A percentile compares a stretch with the other conserved stretches of the same genome.
These are phyloP conservation scores for Pulveroboletus sp. DNA, from an alignment of 768 basidiomycete genomes.

Conservation along the genomic window DNA sequence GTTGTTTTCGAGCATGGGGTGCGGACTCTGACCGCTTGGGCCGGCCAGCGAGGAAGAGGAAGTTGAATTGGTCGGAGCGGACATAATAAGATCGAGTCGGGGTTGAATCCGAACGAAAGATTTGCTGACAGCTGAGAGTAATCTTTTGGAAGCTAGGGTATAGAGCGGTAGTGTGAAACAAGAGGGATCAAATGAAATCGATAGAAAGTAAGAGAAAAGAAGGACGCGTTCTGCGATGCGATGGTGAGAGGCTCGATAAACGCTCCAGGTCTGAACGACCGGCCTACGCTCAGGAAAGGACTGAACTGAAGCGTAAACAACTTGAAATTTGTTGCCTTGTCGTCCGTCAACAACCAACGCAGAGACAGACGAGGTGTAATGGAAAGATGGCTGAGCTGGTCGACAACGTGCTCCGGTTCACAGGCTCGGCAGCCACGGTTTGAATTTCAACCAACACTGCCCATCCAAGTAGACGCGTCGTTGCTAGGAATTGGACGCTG, in stretches of 20 bases:
- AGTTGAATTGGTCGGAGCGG: slow-evolving; percentile 46
- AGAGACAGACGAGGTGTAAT: slow-evolving; percentile 20
- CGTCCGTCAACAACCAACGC: slow-evolving; percentile 35
- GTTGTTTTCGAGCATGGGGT: slow-evolving; percentile 50
- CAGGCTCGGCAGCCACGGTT: slow-evolving; percentile 34
- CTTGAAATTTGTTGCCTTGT: slow-evolving; percentile 25
- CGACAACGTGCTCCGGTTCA: slow-evolving; percentile 22
- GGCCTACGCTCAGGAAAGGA: slow-evolving; percentile 26
- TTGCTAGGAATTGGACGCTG: no score
- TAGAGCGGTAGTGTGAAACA: slow-evolving; percentile 24
- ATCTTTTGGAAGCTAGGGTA: slow-evolving; percentile 24
- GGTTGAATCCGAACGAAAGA: slow-evolving; percentile 17
- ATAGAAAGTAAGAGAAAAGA: slow-evolving; percentile 34
- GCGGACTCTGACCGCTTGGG: slow-evolving; percentile 50
- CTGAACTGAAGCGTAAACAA: slow-evolving; percentile 26
- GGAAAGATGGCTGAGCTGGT: slow-evolving; percentile 8
- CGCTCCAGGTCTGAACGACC: slow-evolving; percentile 30
- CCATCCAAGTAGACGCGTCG: not conserved
- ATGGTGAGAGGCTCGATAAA: slow-evolving; percentile 34
- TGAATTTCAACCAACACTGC: slow-evolving; percentile 31
- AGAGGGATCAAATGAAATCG: slow-evolving; percentile 25
- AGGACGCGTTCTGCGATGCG: slow-evolving; percentile 33
- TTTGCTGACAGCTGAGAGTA: slow-evolving; percentile 12
- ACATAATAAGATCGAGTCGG: slow-evolving; percentile 35
- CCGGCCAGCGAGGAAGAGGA: slow-evolving; percentile 33